These are phyloP conservation scores for Suhomyces yuchorum DNA, from an alignment of 1,139 yeast genomes.

Conservation along the genomic window DNA sequence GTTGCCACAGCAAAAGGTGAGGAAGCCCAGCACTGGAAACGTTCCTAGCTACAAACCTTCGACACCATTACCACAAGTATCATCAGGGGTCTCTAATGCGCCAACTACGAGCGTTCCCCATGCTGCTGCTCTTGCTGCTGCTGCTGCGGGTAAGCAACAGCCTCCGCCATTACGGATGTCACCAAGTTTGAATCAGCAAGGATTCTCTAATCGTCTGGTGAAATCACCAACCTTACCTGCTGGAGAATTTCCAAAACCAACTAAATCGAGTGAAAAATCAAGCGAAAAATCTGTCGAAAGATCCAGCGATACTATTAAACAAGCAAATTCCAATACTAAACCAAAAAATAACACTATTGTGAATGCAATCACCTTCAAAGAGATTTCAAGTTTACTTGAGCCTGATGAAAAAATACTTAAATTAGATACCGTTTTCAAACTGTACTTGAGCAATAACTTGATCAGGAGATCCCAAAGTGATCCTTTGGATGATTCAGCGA, in stretches of 20 bases:
- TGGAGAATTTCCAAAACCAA: slow-evolving; percentile 7
- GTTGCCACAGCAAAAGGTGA: slow-evolving; percentile 1
- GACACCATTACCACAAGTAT: slow-evolving; percentile 1
- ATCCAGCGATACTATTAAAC: slow-evolving; percentile 15
- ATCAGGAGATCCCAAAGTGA: slow-evolving; percentile 26
- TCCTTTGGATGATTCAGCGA: slow-evolving; percentile 37
- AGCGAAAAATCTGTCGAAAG: slow-evolving; percentile 1
- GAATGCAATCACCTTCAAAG: slow-evolving; percentile 32
- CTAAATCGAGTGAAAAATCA: background rate
- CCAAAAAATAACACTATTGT: background rate
- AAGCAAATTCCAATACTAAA: slow-evolving; percentile 4
- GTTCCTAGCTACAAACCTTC: slow-evolving; percentile 5
- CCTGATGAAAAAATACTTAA: slow-evolving; percentile 46
- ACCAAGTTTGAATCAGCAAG: slow-evolving; percentile 8
- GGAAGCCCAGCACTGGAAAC: slow-evolving; percentile 3
- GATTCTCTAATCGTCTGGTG: slow-evolving; percentile 4
- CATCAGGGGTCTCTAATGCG: background rate
- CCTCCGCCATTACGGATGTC: slow-evolving; percentile 8
- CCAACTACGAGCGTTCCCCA: slow-evolving; percentile 12
- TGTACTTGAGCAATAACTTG: slow-evolving; percentile 34
- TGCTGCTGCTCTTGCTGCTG: slow-evolving; percentile 22
- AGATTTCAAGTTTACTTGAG: slow-evolving; percentile 35
- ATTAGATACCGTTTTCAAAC: slow-evolving; percentile 43
- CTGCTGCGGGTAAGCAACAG: slow-evolving; percentile 16
- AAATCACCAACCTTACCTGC: slow-evolving; percentile 14